These are phyloP conservation scores for Sporothrix brasiliensis DNA, from an alignment of 2,329 filamentous ascomycete genomes.

Conservation along the genomic window DNA sequence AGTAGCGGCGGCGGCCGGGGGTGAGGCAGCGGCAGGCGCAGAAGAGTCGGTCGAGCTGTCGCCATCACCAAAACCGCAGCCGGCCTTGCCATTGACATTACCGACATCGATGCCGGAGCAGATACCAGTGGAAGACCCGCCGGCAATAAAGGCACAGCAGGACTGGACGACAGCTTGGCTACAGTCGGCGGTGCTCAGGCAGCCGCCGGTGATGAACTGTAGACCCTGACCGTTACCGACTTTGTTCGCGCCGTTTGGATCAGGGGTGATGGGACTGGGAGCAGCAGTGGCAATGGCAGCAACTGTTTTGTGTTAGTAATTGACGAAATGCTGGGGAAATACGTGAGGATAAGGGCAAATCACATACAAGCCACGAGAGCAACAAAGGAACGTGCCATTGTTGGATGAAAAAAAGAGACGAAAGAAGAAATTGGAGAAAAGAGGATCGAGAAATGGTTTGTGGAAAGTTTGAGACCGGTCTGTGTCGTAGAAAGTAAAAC, in stretches of 20 bases:
- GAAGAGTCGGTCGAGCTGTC: conserved; percentile 13
- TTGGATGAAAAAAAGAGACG: neutral
- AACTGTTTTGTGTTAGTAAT: conserved; percentile 27
- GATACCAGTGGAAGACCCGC: conserved; percentile 34
- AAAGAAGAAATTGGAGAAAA: neutral
- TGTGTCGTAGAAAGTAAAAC: neutral
- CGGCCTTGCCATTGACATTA: conserved; percentile 37
- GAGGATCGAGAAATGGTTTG: neutral
- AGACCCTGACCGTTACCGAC: conserved; percentile 39
- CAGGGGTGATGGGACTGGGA: conserved; percentile 37
- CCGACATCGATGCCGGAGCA: conserved; percentile 36
- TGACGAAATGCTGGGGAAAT: neutral
- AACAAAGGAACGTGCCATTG: conserved; percentile 31
- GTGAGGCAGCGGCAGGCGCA: neutral
- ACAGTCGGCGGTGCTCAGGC: conserved; percentile 40
- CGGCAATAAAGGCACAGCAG: conserved; percentile 35
- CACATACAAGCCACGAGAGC: conserved; percentile 33
- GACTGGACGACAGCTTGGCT: conserved; percentile 35
- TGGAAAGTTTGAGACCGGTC: neutral
- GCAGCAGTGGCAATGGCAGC: conserved; percentile 32
- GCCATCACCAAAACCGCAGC: conserved; percentile 36
- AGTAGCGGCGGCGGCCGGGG: neutral
- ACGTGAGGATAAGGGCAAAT: neutral
- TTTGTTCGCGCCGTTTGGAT: conserved; percentile 37
- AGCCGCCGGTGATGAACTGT: conserved; percentile 43